phyloP scores from a whole-genome alignment of 805 yeast genomes.

The Deakozyma indianensis region DNA sequence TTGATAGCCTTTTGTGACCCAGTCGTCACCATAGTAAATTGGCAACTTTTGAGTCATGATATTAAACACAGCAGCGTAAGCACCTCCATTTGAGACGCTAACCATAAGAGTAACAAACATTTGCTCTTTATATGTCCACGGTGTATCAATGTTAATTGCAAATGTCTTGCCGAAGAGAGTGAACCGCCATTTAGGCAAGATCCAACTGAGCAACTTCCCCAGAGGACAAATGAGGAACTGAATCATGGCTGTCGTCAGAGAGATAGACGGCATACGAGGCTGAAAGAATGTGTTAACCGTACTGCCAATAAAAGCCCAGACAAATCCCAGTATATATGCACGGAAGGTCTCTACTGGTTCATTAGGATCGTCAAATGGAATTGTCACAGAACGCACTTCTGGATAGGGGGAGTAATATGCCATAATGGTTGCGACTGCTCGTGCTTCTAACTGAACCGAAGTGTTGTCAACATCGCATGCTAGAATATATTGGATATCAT shows the following conservation, averaged over 20 bases:
- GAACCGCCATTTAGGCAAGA: neutral
- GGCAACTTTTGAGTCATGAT: constrained; percentile 2
- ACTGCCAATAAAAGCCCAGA: neutral
- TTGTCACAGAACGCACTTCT: neutral
- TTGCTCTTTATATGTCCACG: constrained; percentile 53
- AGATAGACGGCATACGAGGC: neutral
- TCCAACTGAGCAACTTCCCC: neutral
- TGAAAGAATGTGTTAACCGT: neutral
- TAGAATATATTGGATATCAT: neutral
- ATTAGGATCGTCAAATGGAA: neutral
- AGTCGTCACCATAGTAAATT: constrained; percentile 2
- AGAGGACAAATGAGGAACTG: neutral
- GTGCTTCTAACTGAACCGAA: neutral
- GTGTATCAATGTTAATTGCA: constrained; percentile 39
- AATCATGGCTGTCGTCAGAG: neutral
- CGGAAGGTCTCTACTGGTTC: neutral
- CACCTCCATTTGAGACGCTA: constrained; percentile 14
- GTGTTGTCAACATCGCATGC: neutral
- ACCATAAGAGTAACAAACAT: constrained; percentile 39
- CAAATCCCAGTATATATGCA: neutral
- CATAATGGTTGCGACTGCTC: neutral
- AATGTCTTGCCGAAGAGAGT: neutral
- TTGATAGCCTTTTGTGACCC: constrained; percentile 1
- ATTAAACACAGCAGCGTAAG: constrained; percentile 7
- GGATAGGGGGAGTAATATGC: neutral